Conservation (phyloP, 345 rosid genomes). For the Corchorus olitorius region DNA sequence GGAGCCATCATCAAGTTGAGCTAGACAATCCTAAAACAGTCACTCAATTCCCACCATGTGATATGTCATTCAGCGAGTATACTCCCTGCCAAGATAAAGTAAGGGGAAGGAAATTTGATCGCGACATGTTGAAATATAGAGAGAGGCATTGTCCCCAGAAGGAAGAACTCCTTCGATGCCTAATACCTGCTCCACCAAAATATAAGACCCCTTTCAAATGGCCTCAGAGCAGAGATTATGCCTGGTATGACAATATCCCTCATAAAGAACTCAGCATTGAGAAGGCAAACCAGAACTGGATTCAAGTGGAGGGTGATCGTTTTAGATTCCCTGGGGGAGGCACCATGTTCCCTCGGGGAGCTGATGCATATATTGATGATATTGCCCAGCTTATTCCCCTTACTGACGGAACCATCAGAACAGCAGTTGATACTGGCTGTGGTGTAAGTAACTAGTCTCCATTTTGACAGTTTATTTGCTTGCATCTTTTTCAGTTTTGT, state of each 20-base stretch:
- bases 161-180: slow-evolving; percentile 68
- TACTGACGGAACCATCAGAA: slow-evolving; percentile 70
- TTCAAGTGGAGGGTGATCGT: slow-evolving; percentile 87
- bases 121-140: slow-evolving; percentile 80
- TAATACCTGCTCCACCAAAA: slow-evolving; percentile 93
- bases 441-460: slow-evolving; percentile 60
- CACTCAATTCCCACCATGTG: slow-evolving; percentile 64
- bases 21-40: slow-evolving; percentile 38
- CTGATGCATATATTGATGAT: slow-evolving; percentile 92
- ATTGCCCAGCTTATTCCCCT: slow-evolving; percentile 78
- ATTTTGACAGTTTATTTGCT: slow-evolving; percentile 7
- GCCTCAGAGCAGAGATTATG: slow-evolving; percentile 96
- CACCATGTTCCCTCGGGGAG: slow-evolving; percentile 93
- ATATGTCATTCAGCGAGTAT: slow-evolving; percentile 70
- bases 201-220: slow-evolving; percentile 95
- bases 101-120: slow-evolving; percentile 75
- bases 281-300: slow-evolving; percentile 98
- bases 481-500: slow-evolving; percentile 16
- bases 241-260: slow-evolving; percentile 96
- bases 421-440: slow-evolving; percentile 94
- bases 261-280: slow-evolving; percentile 93
- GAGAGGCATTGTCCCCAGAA: slow-evolving; percentile 90
- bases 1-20: slow-evolving; percentile 70
- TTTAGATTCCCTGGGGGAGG: slow-evolving; percentile 98
- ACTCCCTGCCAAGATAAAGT: slow-evolving; percentile 83